phyloP scores from a whole-genome alignment of 805 yeast genomes.

The Kodamaea lidongshanica region DNA sequence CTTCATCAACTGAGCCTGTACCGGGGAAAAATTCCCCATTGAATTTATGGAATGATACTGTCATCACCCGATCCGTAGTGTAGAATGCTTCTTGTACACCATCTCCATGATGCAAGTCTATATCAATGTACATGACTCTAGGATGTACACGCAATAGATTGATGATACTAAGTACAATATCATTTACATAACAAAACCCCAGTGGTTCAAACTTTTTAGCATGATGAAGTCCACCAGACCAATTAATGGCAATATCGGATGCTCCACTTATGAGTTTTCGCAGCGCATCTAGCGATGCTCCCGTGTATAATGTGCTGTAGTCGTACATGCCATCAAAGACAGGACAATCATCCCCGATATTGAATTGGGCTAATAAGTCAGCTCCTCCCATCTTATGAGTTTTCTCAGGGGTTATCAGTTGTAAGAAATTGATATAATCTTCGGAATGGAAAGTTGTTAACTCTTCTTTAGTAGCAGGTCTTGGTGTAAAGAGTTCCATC shows the following conservation, averaged over 20 bases:
- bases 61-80: slow-evolving; percentile 92
- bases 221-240: slow-evolving; percentile 96
- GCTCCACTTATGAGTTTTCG: slow-evolving; percentile 77
- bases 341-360: slow-evolving; percentile 92
- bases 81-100: slow-evolving; percentile 98
- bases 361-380: slow-evolving; percentile 55
- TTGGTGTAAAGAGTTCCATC: slow-evolving; percentile 85
- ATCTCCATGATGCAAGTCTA: slow-evolving; percentile 95
- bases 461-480: slow-evolving; percentile 78
- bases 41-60: slow-evolving; percentile 90
- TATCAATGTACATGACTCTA: slow-evolving; percentile 87
- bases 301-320: slow-evolving; percentile 81
- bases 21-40: slow-evolving; percentile 96
- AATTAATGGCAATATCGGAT: slow-evolving; percentile 91
- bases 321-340: slow-evolving; percentile 93
- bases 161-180: slow-evolving; percentile 82
- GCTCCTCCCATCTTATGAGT: slow-evolving; percentile 51
- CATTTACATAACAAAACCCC: slow-evolving; percentile 93
- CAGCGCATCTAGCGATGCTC: slow-evolving; percentile 92
- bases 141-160: slow-evolving; percentile 85
- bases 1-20: slow-evolving; percentile 87
- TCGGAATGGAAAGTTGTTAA: slow-evolving; percentile 77
- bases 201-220: slow-evolving; percentile 93
- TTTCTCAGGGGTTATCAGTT: slow-evolving; percentile 71
- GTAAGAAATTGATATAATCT: slow-evolving; percentile 75